phyloP scores from a whole-genome alignment of 495 filamentous ascomycete genomes.

The Talaromyces adpressus region DNA sequence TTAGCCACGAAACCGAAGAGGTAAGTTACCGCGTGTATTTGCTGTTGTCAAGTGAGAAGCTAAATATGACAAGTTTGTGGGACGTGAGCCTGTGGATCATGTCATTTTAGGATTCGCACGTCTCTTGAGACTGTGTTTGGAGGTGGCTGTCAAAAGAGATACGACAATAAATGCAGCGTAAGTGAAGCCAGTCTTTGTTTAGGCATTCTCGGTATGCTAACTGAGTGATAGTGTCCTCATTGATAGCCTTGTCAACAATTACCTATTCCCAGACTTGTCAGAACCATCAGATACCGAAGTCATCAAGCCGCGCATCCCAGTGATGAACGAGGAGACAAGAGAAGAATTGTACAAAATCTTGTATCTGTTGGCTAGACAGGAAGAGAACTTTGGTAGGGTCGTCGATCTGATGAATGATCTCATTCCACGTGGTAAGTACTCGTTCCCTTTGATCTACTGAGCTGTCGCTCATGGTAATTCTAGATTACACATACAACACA shows the following conservation, averaged over 20 bases:
- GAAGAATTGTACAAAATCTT: conserved; percentile 59
- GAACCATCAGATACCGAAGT: conserved; percentile 15
- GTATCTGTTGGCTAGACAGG: conserved; percentile 49
- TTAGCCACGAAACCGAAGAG: conserved; percentile 47
- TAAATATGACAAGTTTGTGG: conserved; percentile 36
- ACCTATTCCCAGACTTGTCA: conserved; percentile 61
- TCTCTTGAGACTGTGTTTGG: conserved; percentile 41
- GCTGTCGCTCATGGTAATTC: conserved; percentile 3
- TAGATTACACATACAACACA: conserved; percentile 49
- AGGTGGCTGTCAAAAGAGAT: conserved; percentile 36
- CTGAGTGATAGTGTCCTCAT: conserved; percentile 38
- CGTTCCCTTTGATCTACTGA: conserved; percentile 10
- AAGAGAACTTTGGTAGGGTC: conserved; percentile 41
- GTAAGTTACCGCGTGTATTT: conserved; percentile 16
- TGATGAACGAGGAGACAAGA: conserved; percentile 50
- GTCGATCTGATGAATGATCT: conserved; percentile 48
- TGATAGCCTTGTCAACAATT: conserved; percentile 54
- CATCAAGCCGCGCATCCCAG: conserved; percentile 30
- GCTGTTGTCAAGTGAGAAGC: background rate
- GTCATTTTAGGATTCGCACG: conserved; percentile 40
- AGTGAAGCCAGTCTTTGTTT: conserved; percentile 2
- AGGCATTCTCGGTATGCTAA: conserved; percentile 5
- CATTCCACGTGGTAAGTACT: conserved; percentile 35
- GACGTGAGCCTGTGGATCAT: conserved; percentile 41
- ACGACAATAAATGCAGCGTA: conserved; percentile 39